Conservation (phyloP, 1,284 basidiomycete species). For the Tranzscheliella williamsii region DNA sequence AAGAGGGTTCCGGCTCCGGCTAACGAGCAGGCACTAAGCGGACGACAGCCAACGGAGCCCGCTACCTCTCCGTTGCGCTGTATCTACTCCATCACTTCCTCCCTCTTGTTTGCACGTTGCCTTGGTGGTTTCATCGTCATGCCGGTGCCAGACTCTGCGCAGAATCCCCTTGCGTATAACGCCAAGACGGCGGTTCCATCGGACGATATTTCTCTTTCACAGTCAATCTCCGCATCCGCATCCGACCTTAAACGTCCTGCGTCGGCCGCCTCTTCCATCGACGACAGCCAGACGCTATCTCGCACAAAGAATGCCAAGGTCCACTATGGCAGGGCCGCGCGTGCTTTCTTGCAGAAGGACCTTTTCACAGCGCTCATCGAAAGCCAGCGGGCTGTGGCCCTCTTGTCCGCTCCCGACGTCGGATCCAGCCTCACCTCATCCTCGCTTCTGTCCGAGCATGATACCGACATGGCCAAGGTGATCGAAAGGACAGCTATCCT, state of each 20-base stretch:
- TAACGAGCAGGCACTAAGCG: no score
- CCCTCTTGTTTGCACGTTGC: no score
- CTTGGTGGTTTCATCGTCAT: no score
- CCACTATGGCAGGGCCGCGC: slow-evolving; percentile 29
- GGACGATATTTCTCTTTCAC: slow-evolving; percentile 13
- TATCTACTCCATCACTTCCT: no score
- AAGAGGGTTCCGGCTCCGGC: no score
- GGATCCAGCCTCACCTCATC: slow-evolving; percentile 26
- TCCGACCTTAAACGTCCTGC: slow-evolving; percentile 30
- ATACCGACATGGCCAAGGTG: slow-evolving; percentile 13
- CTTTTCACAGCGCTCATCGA: slow-evolving; percentile 25
- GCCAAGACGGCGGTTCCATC: no score
- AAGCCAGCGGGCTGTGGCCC: slow-evolving; percentile 27
- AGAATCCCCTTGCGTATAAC: no score
- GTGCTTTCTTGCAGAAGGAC: slow-evolving; percentile 44
- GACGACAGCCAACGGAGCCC: no score
- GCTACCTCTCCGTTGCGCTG: no score
- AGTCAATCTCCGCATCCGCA: slow-evolving; percentile 30
- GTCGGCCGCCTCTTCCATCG: slow-evolving; percentile 15
- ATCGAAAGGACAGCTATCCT: slow-evolving; percentile 33
- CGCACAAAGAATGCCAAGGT: slow-evolving; percentile 24
- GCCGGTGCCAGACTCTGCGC: no score
- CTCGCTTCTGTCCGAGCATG: slow-evolving; percentile 8
- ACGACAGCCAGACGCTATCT: slow-evolving; percentile 22
- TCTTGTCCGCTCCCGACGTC: slow-evolving; percentile 15